Conservation (phyloP, 306 rosid genomes). For the Abrus precatorius region DNA sequence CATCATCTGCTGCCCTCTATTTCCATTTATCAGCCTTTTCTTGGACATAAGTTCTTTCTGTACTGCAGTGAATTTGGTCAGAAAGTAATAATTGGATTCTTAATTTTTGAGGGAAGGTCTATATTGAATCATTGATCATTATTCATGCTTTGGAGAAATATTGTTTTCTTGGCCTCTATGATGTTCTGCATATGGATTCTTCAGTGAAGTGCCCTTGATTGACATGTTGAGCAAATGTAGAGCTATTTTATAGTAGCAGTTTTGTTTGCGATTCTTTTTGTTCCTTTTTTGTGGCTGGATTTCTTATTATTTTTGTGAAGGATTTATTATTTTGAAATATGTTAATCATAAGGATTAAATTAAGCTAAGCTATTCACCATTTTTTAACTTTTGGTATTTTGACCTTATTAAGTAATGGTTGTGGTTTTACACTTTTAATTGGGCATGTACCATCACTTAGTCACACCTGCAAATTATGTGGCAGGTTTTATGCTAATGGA, state of each 20-base stretch:
- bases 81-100: slow-evolving; percentile 10
- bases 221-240: background rate
- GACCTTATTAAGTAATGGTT: slow-evolving; percentile 21
- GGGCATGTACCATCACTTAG: slow-evolving; percentile 3
- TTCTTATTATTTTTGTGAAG: background rate
- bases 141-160: background rate
- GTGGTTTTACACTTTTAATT: slow-evolving; percentile 22
- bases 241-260: slow-evolving; percentile 3
- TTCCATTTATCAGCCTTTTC: slow-evolving; percentile 7
- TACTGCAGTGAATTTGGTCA: background rate
- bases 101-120: slow-evolving; percentile 6
- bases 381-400: background rate
- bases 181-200: slow-evolving; percentile 19
- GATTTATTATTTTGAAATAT: background rate
- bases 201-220: background rate
- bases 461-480: slow-evolving; percentile 38
- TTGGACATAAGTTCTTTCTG: background rate
- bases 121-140: background rate
- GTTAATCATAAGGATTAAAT: background rate
- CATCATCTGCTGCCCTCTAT: background rate
- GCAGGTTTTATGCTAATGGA: slow-evolving; percentile 97
- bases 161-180: slow-evolving; percentile 37
- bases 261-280: slow-evolving; percentile 12
- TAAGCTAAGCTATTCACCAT: slow-evolving; percentile 1
- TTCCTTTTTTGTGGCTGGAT: slow-evolving; percentile 16